Percentiles rank a stretch among this genome's conserved stretches.
Evolutionary conservation across 768 basidiomycete species (phyloP).

Genomic region (Leccinellum albellum): DNA sequence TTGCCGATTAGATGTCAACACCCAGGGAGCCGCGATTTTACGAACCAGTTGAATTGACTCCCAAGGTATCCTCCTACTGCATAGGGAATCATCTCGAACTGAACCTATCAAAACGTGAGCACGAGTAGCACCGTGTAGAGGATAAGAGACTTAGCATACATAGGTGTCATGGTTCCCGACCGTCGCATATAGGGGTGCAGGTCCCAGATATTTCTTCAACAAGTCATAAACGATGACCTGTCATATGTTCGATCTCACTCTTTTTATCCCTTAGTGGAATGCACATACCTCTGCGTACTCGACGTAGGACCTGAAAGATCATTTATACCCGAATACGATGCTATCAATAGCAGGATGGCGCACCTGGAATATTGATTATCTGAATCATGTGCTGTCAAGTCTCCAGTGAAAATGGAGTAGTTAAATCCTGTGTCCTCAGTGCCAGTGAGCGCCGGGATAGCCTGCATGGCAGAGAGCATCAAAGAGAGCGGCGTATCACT

Average conservation of each 20-base stretch:
- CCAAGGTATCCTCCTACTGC: conserved; percentile 30
- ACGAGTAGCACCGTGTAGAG: not conserved
- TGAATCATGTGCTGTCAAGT: conserved; percentile 66
- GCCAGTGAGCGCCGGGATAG: conserved; percentile 59
- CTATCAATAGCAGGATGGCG: not conserved
- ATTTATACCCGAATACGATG: not conserved
- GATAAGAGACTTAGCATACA: conserved; percentile 27
- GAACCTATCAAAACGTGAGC: conserved; percentile 4
- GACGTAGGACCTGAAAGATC: conserved; percentile 44
- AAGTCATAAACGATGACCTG: conserved; percentile 60
- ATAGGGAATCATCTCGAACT: conserved; percentile 37
- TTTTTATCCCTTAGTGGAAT: not conserved
- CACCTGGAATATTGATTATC: conserved; percentile 61
- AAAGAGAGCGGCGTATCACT: conserved; percentile 62
- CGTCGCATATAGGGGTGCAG: conserved; percentile 66
- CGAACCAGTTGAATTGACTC: conserved; percentile 41
- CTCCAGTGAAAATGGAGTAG: conserved; percentile 66
- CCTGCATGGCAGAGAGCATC: conserved; percentile 51
- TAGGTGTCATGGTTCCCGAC: conserved; percentile 76
- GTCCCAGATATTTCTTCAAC: conserved; percentile 53
- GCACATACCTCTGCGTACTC: conserved; percentile 52
- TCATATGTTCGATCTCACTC: not conserved
- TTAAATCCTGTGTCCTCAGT: conserved; percentile 57
- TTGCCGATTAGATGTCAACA: not conserved
- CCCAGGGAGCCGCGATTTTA: not conserved